These are phyloP conservation scores for Solanum phureja DNA, from an alignment of 257 asterid species.

Conservation along the genomic window DNA sequence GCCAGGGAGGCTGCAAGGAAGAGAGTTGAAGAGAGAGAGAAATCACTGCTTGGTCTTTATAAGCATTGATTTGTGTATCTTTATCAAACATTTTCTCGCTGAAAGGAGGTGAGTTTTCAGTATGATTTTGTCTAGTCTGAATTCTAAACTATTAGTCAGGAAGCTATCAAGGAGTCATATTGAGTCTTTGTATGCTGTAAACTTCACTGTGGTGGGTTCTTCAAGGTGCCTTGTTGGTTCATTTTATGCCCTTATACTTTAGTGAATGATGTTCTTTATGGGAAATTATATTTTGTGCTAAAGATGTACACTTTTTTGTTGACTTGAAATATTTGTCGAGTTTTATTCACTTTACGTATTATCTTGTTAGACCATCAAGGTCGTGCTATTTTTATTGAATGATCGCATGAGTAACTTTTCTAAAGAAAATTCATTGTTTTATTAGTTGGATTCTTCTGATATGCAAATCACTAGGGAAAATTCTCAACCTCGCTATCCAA, in stretches of 20 bases:
- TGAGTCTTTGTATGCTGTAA: neutral
- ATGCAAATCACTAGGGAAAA: neutral
- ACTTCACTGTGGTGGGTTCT: neutral
- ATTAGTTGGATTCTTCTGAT: neutral
- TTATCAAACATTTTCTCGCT: conserved; percentile 12
- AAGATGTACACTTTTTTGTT: neutral
- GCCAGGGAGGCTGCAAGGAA: conserved; percentile 89
- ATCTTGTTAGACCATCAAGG: neutral
- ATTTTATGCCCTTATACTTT: neutral
- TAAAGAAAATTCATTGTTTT: neutral
- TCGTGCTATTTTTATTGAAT: neutral
- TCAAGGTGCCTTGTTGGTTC: neutral
- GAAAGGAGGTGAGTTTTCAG: conserved; percentile 18
- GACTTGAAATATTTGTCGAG: neutral
- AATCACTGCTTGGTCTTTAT: conserved; percentile 48
- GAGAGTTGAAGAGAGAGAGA: conserved; percentile 84
- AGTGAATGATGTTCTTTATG: neutral
- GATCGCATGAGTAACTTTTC: neutral
- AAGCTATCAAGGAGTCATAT: neutral
- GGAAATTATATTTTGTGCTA: neutral
- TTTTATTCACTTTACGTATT: neutral
- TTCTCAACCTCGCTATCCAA: neutral
- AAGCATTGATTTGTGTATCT: conserved; percentile 14
- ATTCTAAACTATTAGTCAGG: neutral
- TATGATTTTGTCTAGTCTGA: neutral